Conservation (phyloP, 257 asterid species). For the Ehretia macrophylla region DNA sequence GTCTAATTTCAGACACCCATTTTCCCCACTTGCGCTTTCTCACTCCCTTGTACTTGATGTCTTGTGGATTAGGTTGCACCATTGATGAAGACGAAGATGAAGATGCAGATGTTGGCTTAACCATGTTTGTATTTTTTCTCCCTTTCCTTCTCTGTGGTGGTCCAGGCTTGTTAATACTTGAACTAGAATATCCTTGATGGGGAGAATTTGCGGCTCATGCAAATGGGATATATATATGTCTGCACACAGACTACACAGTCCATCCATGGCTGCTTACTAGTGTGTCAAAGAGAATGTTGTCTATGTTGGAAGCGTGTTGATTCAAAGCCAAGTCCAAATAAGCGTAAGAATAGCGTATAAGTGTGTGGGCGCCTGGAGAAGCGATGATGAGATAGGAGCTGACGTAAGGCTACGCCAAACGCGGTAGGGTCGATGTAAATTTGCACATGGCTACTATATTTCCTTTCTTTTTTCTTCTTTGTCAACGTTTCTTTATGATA, state of each 20-base stretch:
- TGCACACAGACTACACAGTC: background rate
- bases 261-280: background rate
- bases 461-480: too few species aligned
- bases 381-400: background rate
- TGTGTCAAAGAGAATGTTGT: background rate
- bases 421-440: background rate
- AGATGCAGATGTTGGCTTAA: background rate
- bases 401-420: background rate
- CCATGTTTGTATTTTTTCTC: conserved; percentile 7
- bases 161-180: background rate
- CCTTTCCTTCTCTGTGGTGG: background rate
- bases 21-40: conserved; percentile 65
- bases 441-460: background rate
- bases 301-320: conserved; percentile 47
- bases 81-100: conserved; percentile 2
- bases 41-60: conserved; percentile 56
- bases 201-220: background rate
- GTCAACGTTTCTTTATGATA: too few species aligned
- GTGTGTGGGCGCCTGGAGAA: background rate
- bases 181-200: background rate
- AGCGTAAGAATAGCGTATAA: conserved; percentile 38
- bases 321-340: conserved; percentile 30
- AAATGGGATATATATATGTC: background rate
- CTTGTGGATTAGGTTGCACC: background rate
- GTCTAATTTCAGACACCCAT: conserved; percentile 62